Evolutionary conservation across 306 rosid species (phyloP), one percentile per base, ranked within the genome.

Genomic region (Malus sylvestris): DNA sequence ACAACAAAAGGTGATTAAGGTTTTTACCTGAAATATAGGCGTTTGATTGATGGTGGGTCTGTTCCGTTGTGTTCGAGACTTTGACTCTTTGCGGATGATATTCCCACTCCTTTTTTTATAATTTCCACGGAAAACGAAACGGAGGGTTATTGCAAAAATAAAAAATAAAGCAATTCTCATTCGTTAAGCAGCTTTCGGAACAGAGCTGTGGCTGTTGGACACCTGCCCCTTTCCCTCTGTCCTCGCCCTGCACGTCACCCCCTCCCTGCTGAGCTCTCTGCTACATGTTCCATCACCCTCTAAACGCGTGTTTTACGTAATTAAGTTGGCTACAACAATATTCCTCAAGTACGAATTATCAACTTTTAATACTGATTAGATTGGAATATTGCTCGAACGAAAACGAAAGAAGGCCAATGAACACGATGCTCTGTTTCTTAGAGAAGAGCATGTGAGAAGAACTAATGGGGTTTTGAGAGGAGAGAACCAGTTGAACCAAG

Each of bases 241-340:
- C 80, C 27, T 68, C 52, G 78, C 77, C 76, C 79, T 32, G 83
- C 90, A 83, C 89, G 86, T 90, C 85, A 83, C 68, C 67, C 84
- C 61, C 78, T 29, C 82, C 73, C 73, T 66, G 45, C 33, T 81
- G 78, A 70, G 59, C 75, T 67, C 51, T 64, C 81, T 32, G 83
- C 68, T 63, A 67, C 72, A 58, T 68, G 32, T 67, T 38, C 51
- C 35, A 32, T 71, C 68, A 49, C 52, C 76, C 45, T 44, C 8
- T 49, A 15, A 49, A 49, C 55, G 42, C 42, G 42, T 38, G 42
- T 38, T 38, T 7, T 38, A 7, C 42, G 42, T 38, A 38, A 38
- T 8, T 6, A 40, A 40, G 11, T 42, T 9, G 45, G 0, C 1
- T 9, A 9, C 0, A 42, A 42, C 45, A 42, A 42, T 42, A 10